Percentiles rank a stretch among this genome's conserved stretches.
These are phyloP conservation scores for Coprinopsis sp. DNA, from an alignment of 768 basidiomycete genomes.

Conservation along the genomic window DNA sequence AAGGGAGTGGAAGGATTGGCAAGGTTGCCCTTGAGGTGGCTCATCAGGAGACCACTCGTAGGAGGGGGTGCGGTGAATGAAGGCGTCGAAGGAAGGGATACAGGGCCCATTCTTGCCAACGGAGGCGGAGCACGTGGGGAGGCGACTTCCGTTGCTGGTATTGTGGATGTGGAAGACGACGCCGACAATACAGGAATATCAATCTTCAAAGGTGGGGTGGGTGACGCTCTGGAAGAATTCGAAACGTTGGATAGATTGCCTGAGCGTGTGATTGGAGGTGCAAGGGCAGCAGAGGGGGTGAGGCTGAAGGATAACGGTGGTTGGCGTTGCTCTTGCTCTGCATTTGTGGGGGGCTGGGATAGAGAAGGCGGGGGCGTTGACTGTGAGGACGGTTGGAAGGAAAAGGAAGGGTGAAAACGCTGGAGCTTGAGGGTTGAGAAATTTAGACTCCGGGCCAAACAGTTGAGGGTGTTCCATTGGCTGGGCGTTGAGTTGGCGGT, in stretches of 20 bases:
- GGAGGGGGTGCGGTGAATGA: constrained; percentile 24
- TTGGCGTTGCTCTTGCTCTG: neutral
- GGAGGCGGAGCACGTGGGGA: constrained; percentile 36
- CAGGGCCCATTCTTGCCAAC: constrained; percentile 33
- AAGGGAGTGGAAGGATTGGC: constrained; percentile 19
- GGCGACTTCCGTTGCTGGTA: constrained; percentile 14
- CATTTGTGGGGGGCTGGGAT: constrained; percentile 2
- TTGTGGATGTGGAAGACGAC: constrained; percentile 1
- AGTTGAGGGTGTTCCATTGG: no score
- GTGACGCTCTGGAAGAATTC: constrained; percentile 8
- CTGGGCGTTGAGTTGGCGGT: no score
- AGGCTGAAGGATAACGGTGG: neutral
- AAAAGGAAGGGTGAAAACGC: constrained; percentile 1
- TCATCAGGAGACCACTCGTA: constrained; percentile 30
- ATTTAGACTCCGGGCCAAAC: constrained; percentile 16
- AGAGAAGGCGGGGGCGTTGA: neutral
- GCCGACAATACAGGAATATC: constrained; percentile 22
- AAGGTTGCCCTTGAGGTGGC: constrained; percentile 26
- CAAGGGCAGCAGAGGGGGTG: neutral
- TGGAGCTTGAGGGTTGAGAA: neutral
- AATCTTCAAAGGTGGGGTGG: constrained; percentile 33
- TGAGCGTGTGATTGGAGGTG: constrained; percentile 7
- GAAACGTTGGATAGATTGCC: neutral
- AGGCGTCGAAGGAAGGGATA: constrained; percentile 47
- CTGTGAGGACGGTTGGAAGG: neutral